Evolutionary conservation across 352 stramenopile species (phyloP).

Genomic region (Globisporangium radiosum): DNA sequence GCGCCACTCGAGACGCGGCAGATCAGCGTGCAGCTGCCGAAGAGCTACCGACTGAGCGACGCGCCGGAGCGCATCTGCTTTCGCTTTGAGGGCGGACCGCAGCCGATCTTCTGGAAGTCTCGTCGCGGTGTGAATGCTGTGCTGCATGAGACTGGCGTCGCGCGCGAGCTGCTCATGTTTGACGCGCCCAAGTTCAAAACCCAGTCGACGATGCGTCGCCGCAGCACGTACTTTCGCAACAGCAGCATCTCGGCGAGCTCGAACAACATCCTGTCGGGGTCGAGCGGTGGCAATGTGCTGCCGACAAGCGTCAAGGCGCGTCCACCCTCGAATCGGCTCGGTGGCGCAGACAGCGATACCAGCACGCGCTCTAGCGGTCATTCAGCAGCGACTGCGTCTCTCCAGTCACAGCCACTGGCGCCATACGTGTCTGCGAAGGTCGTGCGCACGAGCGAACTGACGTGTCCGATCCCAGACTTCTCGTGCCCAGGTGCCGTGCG

Average conservation of each 20-base stretch:
- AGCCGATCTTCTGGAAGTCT: slow-evolving; percentile 29
- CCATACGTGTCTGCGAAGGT: slow-evolving; percentile 49
- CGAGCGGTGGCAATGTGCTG: slow-evolving; percentile 6
- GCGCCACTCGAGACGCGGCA: slow-evolving; percentile 32
- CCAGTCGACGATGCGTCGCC: slow-evolving; percentile 33
- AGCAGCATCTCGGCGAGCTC: slow-evolving; percentile 37
- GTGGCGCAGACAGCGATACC: background rate
- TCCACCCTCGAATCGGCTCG: slow-evolving; percentile 5
- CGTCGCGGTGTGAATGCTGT: slow-evolving; percentile 39
- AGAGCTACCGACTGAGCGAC: slow-evolving; percentile 38
- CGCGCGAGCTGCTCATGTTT: slow-evolving; percentile 32
- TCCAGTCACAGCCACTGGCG: background rate
- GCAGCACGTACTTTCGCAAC: slow-evolving; percentile 52
- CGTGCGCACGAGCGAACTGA: slow-evolving; percentile 35
- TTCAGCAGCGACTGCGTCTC: background rate
- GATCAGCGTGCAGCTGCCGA: slow-evolving; percentile 44
- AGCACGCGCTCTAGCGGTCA: background rate
- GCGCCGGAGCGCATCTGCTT: slow-evolving; percentile 46
- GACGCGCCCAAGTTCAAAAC: slow-evolving; percentile 32
- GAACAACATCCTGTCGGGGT: slow-evolving; percentile 22
- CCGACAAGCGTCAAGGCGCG: slow-evolving; percentile 11
- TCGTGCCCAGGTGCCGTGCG: slow-evolving; percentile 24
- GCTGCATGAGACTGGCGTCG: slow-evolving; percentile 39
- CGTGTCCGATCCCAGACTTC: slow-evolving; percentile 54
- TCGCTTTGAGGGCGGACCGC: slow-evolving; percentile 40